A percentile compares a stretch with the other conserved stretches of the same genome.
Evolutionary conservation across 306 rosid genomes (phyloP).

Genomic region (Acmispon strigosus): DNA sequence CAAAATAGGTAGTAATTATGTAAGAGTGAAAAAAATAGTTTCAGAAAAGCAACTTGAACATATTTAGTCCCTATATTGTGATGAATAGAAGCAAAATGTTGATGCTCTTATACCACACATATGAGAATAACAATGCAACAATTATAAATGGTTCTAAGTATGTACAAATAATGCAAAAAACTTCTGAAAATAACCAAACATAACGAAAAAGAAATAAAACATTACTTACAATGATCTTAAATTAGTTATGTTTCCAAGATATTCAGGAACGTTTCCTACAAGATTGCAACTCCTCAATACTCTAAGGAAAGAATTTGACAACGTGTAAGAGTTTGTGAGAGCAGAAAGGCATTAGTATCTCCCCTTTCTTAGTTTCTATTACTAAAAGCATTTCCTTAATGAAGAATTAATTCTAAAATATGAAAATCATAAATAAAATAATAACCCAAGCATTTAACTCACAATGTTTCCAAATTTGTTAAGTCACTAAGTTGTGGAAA

Average conservation of each 20-base stretch:
- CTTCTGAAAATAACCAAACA: not conserved
- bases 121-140: not conserved
- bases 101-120: not conserved
- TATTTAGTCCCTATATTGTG: not conserved
- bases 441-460: constrained; percentile 21
- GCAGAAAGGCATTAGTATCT: not conserved
- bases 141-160: not conserved
- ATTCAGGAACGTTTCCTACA: constrained; percentile 25
- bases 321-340: not conserved
- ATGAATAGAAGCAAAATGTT: not conserved
- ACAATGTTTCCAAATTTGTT: constrained; percentile 39
- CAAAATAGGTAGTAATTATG: not conserved
- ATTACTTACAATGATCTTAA: constrained; percentile 48
- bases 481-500: constrained; percentile 44
- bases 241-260: constrained; percentile 28
- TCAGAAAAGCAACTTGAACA: constrained; percentile 2
- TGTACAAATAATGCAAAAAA: not conserved
- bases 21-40: not conserved
- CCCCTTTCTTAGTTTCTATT: not conserved
- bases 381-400: not conserved
- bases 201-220: not conserved
- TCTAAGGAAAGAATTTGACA: constrained; percentile 3
- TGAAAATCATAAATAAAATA: not conserved
- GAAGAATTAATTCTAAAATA: not conserved
- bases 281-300: constrained; percentile 40